phyloP scores from a whole-genome alignment of 345 rosid genomes.

The Crucihimalaya himalaica region DNA sequence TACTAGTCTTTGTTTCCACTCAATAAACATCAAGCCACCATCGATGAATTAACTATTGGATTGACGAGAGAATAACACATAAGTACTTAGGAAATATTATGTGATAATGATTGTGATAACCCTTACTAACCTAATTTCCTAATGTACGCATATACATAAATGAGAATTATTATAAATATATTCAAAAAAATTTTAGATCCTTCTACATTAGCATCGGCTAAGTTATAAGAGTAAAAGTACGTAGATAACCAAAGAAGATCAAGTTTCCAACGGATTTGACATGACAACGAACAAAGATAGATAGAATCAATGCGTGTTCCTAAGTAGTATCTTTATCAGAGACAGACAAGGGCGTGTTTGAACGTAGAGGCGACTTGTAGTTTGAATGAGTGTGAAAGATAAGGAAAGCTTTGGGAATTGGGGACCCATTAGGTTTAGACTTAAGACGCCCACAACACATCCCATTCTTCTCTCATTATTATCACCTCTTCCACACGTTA shows the following conservation, averaged over 20 bases:
- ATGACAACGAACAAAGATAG: too few species aligned
- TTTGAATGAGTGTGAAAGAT: neutral
- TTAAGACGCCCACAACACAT: slow-evolving; percentile 8
- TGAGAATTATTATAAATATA: too few species aligned
- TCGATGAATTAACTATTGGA: too few species aligned
- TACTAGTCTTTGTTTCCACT: neutral
- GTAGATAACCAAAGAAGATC: neutral
- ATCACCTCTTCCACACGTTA: slow-evolving; percentile 40
- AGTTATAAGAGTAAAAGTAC: neutral
- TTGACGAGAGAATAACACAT: too few species aligned
- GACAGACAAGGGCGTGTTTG: neutral
- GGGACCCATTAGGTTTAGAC: neutral
- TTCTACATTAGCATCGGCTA: too few species aligned
- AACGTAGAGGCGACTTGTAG: neutral
- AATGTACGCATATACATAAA: too few species aligned
- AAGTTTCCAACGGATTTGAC: neutral
- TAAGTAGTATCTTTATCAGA: neutral
- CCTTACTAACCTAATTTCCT: too few species aligned
- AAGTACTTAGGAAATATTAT: too few species aligned
- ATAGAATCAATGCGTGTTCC: neutral
- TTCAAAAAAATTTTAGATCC: too few species aligned
- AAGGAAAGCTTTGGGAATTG: neutral
- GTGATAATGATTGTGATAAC: too few species aligned
- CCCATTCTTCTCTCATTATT: slow-evolving; percentile 25
- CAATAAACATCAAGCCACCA: neutral